Evolutionary conservation across 2,329 filamentous ascomycete genomes (phyloP).

Genomic region (Truncatella angustata): DNA sequence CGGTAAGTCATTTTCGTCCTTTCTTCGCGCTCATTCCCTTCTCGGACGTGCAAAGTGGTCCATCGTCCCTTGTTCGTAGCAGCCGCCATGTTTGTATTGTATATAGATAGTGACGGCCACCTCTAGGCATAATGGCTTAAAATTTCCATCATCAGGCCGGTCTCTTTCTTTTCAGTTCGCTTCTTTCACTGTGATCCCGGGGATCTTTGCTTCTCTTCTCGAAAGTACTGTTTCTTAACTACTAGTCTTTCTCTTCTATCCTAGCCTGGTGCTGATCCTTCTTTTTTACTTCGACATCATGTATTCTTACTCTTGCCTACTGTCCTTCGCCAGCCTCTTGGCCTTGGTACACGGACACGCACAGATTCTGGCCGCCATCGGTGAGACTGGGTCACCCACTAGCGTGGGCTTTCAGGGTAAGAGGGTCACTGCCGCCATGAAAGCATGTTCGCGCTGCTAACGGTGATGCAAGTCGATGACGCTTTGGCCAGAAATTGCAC

Average conservation of each 20-base stretch:
- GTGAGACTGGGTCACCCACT: constrained; percentile 41
- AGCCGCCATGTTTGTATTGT: not conserved
- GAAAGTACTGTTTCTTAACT: not conserved
- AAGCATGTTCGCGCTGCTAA: not conserved
- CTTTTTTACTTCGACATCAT: constrained; percentile 29
- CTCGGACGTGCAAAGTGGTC: not conserved
- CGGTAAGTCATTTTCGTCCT: constrained; percentile 2
- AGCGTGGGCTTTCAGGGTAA: constrained; percentile 50
- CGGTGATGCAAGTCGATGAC: constrained; percentile 41
- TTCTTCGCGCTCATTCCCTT: not conserved
- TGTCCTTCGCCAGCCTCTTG: constrained; percentile 33
- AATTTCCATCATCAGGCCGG: constrained; percentile 15
- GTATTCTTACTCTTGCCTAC: constrained; percentile 31
- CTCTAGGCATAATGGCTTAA: constrained; percentile 5
- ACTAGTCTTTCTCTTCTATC: constrained; percentile 11
- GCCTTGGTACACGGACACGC: constrained; percentile 40
- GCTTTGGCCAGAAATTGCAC: constrained; percentile 62
- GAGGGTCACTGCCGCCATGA: not conserved
- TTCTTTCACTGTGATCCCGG: constrained; percentile 25
- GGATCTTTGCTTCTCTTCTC: constrained; percentile 18
- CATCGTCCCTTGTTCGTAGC: not conserved
- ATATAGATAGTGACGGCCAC: constrained; percentile 11
- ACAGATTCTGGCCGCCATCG: constrained; percentile 46
- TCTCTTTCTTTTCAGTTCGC: constrained; percentile 20
- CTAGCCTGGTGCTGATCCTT: constrained; percentile 30